Evolutionary conservation across 1,139 yeast genomes (phyloP).

Genomic region (Meyerozyma carpophila): DNA sequence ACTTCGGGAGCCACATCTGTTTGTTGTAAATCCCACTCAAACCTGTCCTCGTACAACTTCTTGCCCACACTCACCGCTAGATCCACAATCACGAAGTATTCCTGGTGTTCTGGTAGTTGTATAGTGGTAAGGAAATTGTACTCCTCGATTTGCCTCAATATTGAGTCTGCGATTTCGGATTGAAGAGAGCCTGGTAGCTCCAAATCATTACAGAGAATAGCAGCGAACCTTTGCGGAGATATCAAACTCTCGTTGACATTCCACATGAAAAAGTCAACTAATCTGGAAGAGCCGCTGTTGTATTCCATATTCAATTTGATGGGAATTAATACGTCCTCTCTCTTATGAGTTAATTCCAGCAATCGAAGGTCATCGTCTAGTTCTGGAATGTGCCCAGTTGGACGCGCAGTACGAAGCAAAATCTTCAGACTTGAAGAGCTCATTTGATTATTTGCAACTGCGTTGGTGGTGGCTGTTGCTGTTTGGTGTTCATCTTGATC

Average conservation of each 20-base stretch:
- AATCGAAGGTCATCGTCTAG: constrained; percentile 12
- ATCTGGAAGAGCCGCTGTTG: constrained; percentile 51
- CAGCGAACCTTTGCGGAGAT: constrained; percentile 82
- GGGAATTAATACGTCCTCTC: constrained; percentile 60
- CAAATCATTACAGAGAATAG: constrained; percentile 72
- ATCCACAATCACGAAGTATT: constrained; percentile 73
- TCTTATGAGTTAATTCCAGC: constrained; percentile 19
- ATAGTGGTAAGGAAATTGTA: constrained; percentile 52
- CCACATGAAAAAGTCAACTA: constrained; percentile 88
- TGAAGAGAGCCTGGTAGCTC: constrained; percentile 68
- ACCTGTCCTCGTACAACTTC: constrained; percentile 82
- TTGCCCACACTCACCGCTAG: constrained; percentile 80
- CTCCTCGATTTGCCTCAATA: constrained; percentile 76
- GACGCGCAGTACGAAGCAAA: constrained; percentile 29
- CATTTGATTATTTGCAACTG: constrained; percentile 17
- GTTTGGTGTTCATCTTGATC: constrained; percentile 57
- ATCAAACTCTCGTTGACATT: constrained; percentile 71
- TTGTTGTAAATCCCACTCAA: constrained; percentile 86
- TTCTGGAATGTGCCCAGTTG: constrained; percentile 22
- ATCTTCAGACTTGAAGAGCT: constrained; percentile 27
- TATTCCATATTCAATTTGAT: constrained; percentile 72
- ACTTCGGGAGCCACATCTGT: constrained; percentile 70
- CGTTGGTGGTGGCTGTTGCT: constrained; percentile 17
- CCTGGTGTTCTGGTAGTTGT: constrained; percentile 57
- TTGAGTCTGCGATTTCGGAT: constrained; percentile 62